Evolutionary conservation across 305 asterid species (phyloP).

Genomic region (Solanum chacoense): DNA sequence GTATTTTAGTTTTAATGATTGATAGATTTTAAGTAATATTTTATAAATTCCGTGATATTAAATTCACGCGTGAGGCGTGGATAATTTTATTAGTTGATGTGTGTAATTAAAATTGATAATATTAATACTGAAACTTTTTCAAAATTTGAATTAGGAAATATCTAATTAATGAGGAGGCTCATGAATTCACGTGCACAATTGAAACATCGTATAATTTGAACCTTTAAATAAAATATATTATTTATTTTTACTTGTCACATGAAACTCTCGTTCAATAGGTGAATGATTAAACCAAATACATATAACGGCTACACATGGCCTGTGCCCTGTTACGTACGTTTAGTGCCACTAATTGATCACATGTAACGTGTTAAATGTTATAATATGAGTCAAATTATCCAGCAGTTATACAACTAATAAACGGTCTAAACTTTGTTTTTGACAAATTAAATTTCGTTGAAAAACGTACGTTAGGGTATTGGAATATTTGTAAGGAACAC

Average conservation of each 20-base stretch:
- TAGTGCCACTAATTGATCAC: not conserved
- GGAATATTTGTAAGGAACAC: not conserved
- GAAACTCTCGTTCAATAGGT: not conserved
- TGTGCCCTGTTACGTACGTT: not conserved
- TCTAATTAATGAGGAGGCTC: not conserved
- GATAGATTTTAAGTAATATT: too few species aligned
- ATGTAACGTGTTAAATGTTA: not conserved
- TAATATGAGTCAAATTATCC: not conserved
- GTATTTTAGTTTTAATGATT: too few species aligned
- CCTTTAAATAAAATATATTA: not conserved
- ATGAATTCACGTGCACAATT: not conserved
- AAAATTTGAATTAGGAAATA: not conserved
- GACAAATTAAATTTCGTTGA: not conserved
- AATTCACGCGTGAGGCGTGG: too few species aligned
- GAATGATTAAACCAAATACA: not conserved
- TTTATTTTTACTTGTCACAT: too few species aligned
- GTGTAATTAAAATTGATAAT: not conserved
- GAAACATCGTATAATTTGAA: not conserved
- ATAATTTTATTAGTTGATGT: too few species aligned
- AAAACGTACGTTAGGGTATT: not conserved
- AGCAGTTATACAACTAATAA: not conserved
- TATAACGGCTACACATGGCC: not conserved
- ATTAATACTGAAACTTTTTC: not conserved
- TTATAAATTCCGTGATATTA: too few species aligned
- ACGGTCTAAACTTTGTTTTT: not conserved